Evolutionary conservation across 2,329 filamentous ascomycete species (phyloP).

Genomic region (Corynespora cassiicola): DNA sequence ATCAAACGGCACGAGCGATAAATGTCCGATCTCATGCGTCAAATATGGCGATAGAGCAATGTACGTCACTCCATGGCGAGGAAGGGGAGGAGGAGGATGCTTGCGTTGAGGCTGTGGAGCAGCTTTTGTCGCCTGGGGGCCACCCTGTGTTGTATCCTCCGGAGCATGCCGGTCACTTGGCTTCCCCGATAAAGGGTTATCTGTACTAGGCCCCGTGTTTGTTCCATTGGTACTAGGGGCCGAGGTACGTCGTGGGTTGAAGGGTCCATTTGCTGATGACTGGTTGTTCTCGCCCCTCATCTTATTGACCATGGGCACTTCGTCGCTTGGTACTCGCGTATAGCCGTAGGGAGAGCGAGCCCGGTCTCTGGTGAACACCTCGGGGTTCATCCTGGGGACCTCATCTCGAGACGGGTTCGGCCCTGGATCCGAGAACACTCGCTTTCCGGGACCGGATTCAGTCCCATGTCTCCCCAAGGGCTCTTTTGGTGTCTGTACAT

Average conservation of each 20-base stretch:
- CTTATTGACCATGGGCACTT: neutral
- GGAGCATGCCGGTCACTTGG: too few species aligned
- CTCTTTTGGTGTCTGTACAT: neutral
- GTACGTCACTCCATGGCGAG: conserved; percentile 3
- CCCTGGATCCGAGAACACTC: conserved; percentile 7
- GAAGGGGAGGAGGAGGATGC: conserved; percentile 1
- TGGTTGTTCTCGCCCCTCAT: too few species aligned
- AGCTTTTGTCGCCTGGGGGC: too few species aligned
- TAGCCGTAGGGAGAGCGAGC: conserved; percentile 6
- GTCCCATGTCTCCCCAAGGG: conserved; percentile 1
- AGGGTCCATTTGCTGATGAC: too few species aligned
- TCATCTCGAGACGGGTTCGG: conserved; percentile 1
- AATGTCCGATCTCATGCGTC: conserved; percentile 3
- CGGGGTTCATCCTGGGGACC: neutral
- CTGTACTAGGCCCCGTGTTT: too few species aligned
- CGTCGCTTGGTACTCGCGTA: conserved; percentile 1
- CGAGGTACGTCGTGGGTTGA: too few species aligned
- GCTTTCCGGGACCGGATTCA: conserved; percentile 1
- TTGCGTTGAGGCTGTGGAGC: neutral
- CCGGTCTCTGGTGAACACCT: neutral
- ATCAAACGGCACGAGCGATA: neutral
- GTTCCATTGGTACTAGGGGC: too few species aligned
- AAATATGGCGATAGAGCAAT: conserved; percentile 6
- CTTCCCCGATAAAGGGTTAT: too few species aligned
- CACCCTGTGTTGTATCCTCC: too few species aligned